These are phyloP conservation scores for Cladophialophora bantiana DNA, from an alignment of 2,329 filamentous ascomycete genomes.

Conservation along the genomic window DNA sequence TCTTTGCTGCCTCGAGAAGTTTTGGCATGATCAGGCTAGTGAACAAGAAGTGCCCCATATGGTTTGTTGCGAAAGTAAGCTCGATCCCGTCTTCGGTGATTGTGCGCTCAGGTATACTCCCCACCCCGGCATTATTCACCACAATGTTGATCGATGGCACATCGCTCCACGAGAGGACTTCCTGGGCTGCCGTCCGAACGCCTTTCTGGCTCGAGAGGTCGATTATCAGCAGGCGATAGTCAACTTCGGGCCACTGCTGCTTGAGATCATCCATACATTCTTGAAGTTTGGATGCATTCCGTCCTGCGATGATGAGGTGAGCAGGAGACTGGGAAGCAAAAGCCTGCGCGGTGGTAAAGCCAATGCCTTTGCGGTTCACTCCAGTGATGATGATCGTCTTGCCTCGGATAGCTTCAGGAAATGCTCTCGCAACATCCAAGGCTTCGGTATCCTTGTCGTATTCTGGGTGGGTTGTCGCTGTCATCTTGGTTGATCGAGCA, in stretches of 20 bases:
- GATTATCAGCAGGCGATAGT: conserved; percentile 43
- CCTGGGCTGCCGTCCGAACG: conserved; percentile 44
- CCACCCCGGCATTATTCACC: conserved; percentile 55
- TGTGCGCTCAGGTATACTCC: conserved; percentile 42
- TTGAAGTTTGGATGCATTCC: conserved; percentile 46
- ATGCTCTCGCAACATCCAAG: conserved; percentile 36
- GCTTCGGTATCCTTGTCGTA: conserved; percentile 25
- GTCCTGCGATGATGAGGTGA: conserved; percentile 51
- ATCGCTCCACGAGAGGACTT: conserved; percentile 42
- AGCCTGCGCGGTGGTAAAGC: conserved; percentile 45
- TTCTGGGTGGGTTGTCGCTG: conserved; percentile 22
- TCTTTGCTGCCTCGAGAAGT: conserved; percentile 42
- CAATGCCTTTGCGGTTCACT: conserved; percentile 49
- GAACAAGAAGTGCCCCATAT: conserved; percentile 50
- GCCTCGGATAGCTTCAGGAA: conserved; percentile 38
- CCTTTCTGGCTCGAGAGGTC: conserved; percentile 46
- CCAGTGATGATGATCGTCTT: conserved; percentile 52
- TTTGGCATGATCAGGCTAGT: conserved; percentile 50
- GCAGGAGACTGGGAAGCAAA: conserved; percentile 44
- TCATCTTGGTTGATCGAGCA: conserved; percentile 17
- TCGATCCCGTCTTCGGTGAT: conserved; percentile 47
- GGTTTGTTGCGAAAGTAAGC: conserved; percentile 48
- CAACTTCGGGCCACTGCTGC: conserved; percentile 34
- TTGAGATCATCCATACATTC: conserved; percentile 42
- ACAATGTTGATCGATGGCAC: conserved; percentile 49